Evolutionary conservation across 164 flowering plant species (phyloP).

Genomic region (Nymphaea colorata): DNA sequence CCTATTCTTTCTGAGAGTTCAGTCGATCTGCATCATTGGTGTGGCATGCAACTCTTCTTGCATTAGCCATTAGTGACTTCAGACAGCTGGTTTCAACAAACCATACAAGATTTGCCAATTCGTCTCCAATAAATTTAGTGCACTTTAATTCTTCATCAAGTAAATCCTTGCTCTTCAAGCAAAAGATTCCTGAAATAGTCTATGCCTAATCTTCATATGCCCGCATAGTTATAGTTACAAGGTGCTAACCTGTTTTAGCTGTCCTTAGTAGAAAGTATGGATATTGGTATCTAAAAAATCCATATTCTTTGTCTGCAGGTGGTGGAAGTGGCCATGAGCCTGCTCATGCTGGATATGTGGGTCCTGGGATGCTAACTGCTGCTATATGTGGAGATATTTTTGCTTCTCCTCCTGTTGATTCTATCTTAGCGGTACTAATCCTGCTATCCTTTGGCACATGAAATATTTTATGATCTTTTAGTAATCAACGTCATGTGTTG

Average conservation of each 20-base stretch:
- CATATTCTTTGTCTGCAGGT: conserved; percentile 27
- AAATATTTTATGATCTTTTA: not conserved
- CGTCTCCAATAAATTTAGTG: too few relatives aligned
- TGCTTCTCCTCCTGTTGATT: conserved; percentile 83
- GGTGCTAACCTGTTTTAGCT: not conserved
- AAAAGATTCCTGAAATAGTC: too few relatives aligned
- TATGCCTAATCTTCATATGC: too few relatives aligned
- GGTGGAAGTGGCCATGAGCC: conserved; percentile 99
- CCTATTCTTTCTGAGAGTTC: too few relatives aligned
- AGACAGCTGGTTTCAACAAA: too few relatives aligned
- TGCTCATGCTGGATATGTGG: conserved; percentile 97
- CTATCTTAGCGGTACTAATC: conserved; percentile 67
- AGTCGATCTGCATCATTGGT: too few relatives aligned
- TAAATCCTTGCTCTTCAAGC: too few relatives aligned
- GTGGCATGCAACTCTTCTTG: too few relatives aligned
- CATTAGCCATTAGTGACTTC: too few relatives aligned
- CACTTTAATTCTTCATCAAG: too few relatives aligned
- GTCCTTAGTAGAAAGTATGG: not conserved
- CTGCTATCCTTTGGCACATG: not conserved
- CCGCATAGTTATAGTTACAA: not conserved
- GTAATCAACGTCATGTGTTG: not conserved
- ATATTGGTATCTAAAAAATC: not conserved
- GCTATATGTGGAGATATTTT: conserved; percentile 94
- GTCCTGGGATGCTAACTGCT: conserved; percentile 97
- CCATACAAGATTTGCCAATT: too few relatives aligned